Evolutionary conservation across 2,329 filamentous ascomycete species (phyloP), one percentile per base, ranked within the genome.

Genomic region (Fusarium sublunatum): DNA sequence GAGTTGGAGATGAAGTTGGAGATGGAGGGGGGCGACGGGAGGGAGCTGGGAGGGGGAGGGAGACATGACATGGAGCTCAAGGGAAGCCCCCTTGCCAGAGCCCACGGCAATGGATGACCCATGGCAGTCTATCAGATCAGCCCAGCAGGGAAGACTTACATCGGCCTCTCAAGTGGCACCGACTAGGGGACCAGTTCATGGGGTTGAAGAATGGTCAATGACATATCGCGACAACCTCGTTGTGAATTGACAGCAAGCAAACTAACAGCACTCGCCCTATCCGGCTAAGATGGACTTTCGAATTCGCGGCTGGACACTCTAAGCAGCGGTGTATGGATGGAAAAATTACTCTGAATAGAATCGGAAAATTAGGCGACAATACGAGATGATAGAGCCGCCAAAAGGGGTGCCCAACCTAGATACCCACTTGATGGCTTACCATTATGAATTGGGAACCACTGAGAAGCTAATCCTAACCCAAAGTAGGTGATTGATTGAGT

Each of bases 1-100:
- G 67, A 66, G 68, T 65, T 57, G 61, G 61, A 57, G 55, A 19
- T 19, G 19, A 19, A 19, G 19, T 19, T 19, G 19, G 19, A 19
- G 19, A 19, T 19, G 19, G 19, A 19, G 19, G 19, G 19, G 19
- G 19, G 19, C 19, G 19, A 19, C 19, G 58, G 60, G 41, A 53
- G 60, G 44, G 58, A 34, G 19, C n/a, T n/a, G n/a, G n/a, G n/a
- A n/a, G n/a, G n/a, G 58, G 60, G 41, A 53, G 60, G 44, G 58
- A 34, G 19, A 19, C 19, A 53, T 43, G 29, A 35, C 50, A 68
- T 65, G 53, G 55, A 66, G 54, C 46, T 62, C 65, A 60, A 53
- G 42, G 62, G 54, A 49, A 67, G 57, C 59, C 57, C 56, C 70
- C 70, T 67, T 71, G 67, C 60, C 59, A 60, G 65, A 70, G 64